Percentiles rank a stretch among this genome's conserved stretches.
phyloP scores from a whole-genome alignment of 768 basidiomycete genomes.

The Amanita inopinata region DNA sequence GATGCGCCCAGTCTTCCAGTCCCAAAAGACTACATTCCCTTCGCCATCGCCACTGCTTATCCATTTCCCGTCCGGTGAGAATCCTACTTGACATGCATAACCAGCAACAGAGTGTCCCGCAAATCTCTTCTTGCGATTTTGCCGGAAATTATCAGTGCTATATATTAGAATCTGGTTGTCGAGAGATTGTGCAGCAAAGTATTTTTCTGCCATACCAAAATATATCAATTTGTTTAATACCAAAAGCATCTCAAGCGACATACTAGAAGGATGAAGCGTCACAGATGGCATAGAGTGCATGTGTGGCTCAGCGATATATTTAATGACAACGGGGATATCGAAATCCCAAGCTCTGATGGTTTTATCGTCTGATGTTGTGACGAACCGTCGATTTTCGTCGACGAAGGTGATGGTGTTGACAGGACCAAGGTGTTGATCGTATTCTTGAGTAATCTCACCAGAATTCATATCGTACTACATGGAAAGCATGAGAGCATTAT shows the following conservation, averaged over 20 bases:
- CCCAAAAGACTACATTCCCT: conserved; percentile 97
- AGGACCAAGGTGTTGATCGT: conserved; percentile 96
- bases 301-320: conserved; percentile 97
- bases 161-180: conserved; percentile 98
- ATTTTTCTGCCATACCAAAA: too few relatives aligned
- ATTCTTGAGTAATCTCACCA: conserved; percentile 95
- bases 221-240: conserved; percentile 10
- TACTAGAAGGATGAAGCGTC: conserved; percentile 90
- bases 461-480: conserved; percentile 90
- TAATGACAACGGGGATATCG: conserved; percentile 98
- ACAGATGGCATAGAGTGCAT: conserved; percentile 99
- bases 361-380: conserved; percentile 98
- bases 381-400: conserved; percentile 94
- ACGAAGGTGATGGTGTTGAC: conserved; percentile 99
- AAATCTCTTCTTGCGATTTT: conserved; percentile 97
- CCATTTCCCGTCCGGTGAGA: conserved; percentile 98
- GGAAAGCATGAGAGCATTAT: conserved; percentile 7
- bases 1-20: conserved; percentile 97
- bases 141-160: conserved; percentile 96
- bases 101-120: conserved; percentile 96
- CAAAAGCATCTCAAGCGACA: conserved; percentile 22
- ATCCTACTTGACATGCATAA: conserved; percentile 94
- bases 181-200: conserved; percentile 93
- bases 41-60: conserved; percentile 93
- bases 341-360: conserved; percentile 99